A percentile compares a stretch with the other conserved stretches of the same genome.
phyloP scores from a whole-genome alignment of 2,329 filamentous ascomycete genomes.

The Fusarium domesticum region DNA sequence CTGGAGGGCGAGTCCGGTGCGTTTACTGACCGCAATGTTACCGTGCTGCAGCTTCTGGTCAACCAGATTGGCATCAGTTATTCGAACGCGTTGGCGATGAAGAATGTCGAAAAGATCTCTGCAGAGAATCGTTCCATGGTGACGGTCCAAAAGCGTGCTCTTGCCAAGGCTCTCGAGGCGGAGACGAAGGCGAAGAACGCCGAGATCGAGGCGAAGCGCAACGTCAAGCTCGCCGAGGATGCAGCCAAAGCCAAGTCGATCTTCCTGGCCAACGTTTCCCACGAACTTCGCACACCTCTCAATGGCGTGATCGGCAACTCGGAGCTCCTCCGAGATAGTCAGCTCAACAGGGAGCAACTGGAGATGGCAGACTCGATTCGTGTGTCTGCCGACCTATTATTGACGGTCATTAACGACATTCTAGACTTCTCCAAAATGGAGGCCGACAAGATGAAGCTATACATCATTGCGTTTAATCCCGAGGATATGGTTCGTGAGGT shows the following conservation, averaged over 20 bases:
- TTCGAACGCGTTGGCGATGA: slow-evolving; percentile 64
- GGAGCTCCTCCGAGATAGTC: slow-evolving; percentile 75
- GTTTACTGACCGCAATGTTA: slow-evolving; percentile 72
- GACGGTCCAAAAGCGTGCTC: slow-evolving; percentile 68
- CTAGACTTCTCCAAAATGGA: slow-evolving; percentile 94
- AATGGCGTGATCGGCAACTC: slow-evolving; percentile 89
- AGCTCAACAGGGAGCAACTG: slow-evolving; percentile 70
- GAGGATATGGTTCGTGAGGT: slow-evolving; percentile 66
- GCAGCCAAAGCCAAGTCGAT: slow-evolving; percentile 80
- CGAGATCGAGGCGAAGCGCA: slow-evolving; percentile 72
- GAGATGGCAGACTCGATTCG: slow-evolving; percentile 88
- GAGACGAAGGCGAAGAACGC: slow-evolving; percentile 75
- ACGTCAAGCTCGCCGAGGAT: slow-evolving; percentile 79
- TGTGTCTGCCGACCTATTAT: slow-evolving; percentile 77
- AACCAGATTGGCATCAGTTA: slow-evolving; percentile 75
- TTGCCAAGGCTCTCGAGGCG: slow-evolving; percentile 68
- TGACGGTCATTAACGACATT: slow-evolving; percentile 95
- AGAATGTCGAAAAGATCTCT: slow-evolving; percentile 72
- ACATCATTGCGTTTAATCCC: slow-evolving; percentile 66
- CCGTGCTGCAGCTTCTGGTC: slow-evolving; percentile 66
- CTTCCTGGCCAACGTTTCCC: slow-evolving; percentile 76
- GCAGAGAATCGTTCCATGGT: slow-evolving; percentile 78
- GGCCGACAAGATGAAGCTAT: slow-evolving; percentile 80
- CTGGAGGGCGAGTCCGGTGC: slow-evolving; percentile 71
- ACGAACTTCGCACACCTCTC: slow-evolving; percentile 77